Conservation (phyloP, 768 basidiomycete species). For the Baorangia bicolor region DNA sequence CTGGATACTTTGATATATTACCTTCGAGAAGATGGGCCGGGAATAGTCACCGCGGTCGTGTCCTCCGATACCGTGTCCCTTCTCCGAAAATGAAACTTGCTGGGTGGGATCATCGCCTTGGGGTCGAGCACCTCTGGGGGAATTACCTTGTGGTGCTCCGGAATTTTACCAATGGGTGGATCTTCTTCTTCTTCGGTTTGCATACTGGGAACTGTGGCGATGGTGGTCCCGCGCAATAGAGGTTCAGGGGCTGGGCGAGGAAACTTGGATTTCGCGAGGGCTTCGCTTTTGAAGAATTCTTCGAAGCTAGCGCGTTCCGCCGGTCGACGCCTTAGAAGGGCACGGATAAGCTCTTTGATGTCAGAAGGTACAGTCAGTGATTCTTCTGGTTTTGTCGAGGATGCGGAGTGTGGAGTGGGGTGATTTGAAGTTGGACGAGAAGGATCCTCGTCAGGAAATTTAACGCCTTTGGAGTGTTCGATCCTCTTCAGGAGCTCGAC, state of each 20-base stretch:
- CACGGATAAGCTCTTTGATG: slow-evolving; percentile 83
- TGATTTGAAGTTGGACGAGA: slow-evolving; percentile 39
- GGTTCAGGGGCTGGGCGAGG: slow-evolving; percentile 44
- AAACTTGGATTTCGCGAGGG: slow-evolving; percentile 75
- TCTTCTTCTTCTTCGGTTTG: slow-evolving; percentile 34
- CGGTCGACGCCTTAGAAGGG: slow-evolving; percentile 81
- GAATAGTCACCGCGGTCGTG: background rate
- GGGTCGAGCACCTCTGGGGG: slow-evolving; percentile 81
- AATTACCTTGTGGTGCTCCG: slow-evolving; percentile 72
- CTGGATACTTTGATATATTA: slow-evolving; percentile 1
- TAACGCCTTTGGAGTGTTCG: slow-evolving; percentile 85
- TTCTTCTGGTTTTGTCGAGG: slow-evolving; percentile 40
- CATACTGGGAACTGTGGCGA: slow-evolving; percentile 12
- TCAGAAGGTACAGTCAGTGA: slow-evolving; percentile 68
- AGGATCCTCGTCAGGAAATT: slow-evolving; percentile 91
- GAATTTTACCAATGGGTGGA: slow-evolving; percentile 44
- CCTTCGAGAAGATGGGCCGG: slow-evolving; percentile 20
- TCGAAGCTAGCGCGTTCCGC: slow-evolving; percentile 85
- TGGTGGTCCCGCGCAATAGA: slow-evolving; percentile 8
- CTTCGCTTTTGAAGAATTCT: slow-evolving; percentile 85
- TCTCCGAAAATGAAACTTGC: slow-evolving; percentile 71
- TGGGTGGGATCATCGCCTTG: slow-evolving; percentile 78
- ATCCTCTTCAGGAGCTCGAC: slow-evolving; percentile 94
- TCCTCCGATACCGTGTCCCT: slow-evolving; percentile 25
- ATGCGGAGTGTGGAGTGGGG: slow-evolving; percentile 11